Percentiles rank a stretch among this genome's conserved stretches.
phyloP scores from a whole-genome alignment of 305 asterid genomes.

The Ajuga reptans region DNA sequence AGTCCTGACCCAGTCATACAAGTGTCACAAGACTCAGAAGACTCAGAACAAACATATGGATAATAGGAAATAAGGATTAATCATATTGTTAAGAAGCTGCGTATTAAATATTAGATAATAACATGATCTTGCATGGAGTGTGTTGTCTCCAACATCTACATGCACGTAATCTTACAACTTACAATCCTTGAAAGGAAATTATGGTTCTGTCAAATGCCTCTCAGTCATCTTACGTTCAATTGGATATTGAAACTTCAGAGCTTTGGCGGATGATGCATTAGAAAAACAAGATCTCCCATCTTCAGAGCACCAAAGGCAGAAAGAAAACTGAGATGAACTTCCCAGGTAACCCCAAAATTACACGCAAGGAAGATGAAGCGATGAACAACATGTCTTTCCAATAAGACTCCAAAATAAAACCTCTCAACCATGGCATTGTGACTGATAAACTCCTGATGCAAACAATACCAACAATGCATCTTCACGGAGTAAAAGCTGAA shows the following conservation, averaged over 20 bases:
- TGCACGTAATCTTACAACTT: conserved; percentile 28
- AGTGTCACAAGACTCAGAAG: not conserved
- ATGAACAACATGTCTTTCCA: conserved; percentile 27
- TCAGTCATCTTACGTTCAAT: conserved; percentile 38
- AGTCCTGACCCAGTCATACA: conserved; percentile 13
- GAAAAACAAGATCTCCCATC: conserved; percentile 37
- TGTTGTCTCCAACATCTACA: conserved; percentile 25
- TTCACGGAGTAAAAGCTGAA: conserved; percentile 18
- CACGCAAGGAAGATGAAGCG: conserved; percentile 27
- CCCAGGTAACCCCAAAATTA: conserved; percentile 33
- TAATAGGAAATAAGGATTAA: conserved; percentile 8
- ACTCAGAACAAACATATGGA: not conserved
- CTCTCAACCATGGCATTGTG: conserved; percentile 22
- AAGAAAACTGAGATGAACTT: conserved; percentile 30
- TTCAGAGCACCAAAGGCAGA: conserved; percentile 36
- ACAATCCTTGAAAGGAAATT: conserved; percentile 29
- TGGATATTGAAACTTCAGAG: conserved; percentile 39
- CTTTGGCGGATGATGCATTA: conserved; percentile 40
- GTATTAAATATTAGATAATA: conserved; percentile 15
- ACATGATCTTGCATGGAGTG: conserved; percentile 7
- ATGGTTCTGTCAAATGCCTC: conserved; percentile 35
- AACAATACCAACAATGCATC: conserved; percentile 22
- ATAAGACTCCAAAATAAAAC: conserved; percentile 24
- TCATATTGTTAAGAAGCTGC: not conserved
- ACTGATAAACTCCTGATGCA: conserved; percentile 26